A percentile compares a stretch with the other conserved stretches of the same genome.
Evolutionary conservation across 2,329 filamentous ascomycete genomes (phyloP).

Genomic region (Chalaropsis ovoidea): DNA sequence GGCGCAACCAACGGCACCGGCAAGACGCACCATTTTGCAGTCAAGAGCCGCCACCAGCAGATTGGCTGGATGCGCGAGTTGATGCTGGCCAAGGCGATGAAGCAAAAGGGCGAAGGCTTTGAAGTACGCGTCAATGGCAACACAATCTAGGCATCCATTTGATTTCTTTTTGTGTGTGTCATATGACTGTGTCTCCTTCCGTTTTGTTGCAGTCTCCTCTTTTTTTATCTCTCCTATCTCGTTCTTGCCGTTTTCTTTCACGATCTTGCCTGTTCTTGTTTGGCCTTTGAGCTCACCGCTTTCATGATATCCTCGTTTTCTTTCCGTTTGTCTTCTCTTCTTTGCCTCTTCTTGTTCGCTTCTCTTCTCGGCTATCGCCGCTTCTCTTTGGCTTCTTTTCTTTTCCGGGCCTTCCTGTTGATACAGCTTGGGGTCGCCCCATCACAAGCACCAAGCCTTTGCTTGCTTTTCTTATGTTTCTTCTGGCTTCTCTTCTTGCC

Average conservation of each 20-base stretch:
- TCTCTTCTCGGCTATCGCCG: not conserved
- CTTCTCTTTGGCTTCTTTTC: constrained; percentile 12
- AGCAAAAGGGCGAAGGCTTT: constrained; percentile 73
- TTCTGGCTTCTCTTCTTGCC: constrained; percentile 25
- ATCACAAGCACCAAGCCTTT: not conserved
- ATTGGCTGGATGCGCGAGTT: constrained; percentile 97
- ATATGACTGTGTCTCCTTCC: constrained; percentile 21
- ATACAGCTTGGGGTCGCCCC: constrained; percentile 26
- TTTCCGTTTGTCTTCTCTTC: constrained; percentile 16
- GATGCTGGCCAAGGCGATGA: constrained; percentile 80
- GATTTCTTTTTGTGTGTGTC: constrained; percentile 13
- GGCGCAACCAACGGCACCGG: constrained; percentile 51
- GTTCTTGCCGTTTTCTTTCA: constrained; percentile 15
- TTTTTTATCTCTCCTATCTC: constrained; percentile 27
- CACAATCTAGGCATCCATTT: constrained; percentile 47
- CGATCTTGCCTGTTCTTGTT: constrained; percentile 20
- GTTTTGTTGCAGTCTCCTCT: constrained; percentile 15
- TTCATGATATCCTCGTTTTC: constrained; percentile 21
- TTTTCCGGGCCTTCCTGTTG: constrained; percentile 23
- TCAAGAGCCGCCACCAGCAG: constrained; percentile 73
- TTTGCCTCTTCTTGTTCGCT: not conserved
- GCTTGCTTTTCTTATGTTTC: constrained; percentile 17
- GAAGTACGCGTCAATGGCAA: constrained; percentile 74
- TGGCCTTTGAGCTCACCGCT: constrained; percentile 21
- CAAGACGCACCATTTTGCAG: constrained; percentile 91